phyloP scores from a whole-genome alignment of 2,329 filamentous ascomycete genomes.

The Pseudocercospora crystallina region DNA sequence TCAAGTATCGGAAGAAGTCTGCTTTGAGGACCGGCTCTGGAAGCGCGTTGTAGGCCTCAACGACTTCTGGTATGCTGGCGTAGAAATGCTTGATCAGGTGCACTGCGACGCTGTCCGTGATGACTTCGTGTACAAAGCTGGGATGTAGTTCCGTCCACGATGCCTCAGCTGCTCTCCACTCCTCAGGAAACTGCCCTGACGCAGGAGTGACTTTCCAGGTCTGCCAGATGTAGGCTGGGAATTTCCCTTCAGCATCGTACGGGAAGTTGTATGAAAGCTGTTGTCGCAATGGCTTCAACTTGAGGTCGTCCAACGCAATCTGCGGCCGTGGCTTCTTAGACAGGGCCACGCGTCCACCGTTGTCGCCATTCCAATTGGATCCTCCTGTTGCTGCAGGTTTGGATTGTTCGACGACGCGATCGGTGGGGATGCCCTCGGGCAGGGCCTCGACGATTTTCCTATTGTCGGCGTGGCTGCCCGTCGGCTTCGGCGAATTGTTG shows the following conservation, averaged over 20 bases:
- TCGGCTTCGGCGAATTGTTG: conserved; percentile 39
- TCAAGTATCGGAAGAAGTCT: conserved; percentile 67
- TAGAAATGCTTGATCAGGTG: conserved; percentile 85
- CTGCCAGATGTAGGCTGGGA: conserved; percentile 98
- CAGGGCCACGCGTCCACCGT: conserved; percentile 29
- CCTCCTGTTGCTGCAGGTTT: conserved; percentile 22
- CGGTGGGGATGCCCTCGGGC: conserved; percentile 22
- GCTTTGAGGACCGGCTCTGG: conserved; percentile 58
- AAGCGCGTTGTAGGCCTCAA: conserved; percentile 51
- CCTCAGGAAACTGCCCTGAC: conserved; percentile 69
- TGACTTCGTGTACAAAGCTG: conserved; percentile 91
- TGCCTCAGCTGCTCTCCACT: conserved; percentile 79
- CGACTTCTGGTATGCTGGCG: conserved; percentile 59
- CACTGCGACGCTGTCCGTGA: conserved; percentile 83
- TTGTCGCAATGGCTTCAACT: conserved; percentile 70
- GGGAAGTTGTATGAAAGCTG: conserved; percentile 90
- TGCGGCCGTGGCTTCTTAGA: conserved; percentile 52
- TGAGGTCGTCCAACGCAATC: conserved; percentile 67
- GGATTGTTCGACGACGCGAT: conserved; percentile 11
- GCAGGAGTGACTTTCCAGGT: conserved; percentile 90
- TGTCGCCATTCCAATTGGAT: conserved; percentile 26
- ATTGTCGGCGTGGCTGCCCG: conserved; percentile 37
- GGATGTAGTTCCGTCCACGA: conserved; percentile 88
- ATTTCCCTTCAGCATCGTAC: conserved; percentile 83
- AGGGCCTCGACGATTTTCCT: conserved; percentile 31